Evolutionary conservation across 345 rosid genomes (phyloP).

Genomic region (Lumnitzera racemosa): DNA sequence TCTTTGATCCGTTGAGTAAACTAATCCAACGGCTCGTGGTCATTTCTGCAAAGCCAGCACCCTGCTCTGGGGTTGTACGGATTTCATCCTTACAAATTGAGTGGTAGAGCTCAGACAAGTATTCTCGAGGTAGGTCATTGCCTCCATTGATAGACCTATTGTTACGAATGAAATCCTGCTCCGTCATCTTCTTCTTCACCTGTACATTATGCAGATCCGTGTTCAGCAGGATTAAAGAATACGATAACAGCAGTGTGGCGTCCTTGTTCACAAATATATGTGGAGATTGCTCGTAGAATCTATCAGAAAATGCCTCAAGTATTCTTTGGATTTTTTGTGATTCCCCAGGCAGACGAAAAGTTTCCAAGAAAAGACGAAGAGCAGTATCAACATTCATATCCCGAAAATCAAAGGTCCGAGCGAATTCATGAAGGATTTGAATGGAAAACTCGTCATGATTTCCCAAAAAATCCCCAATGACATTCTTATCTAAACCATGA

Average conservation of each 20-base stretch:
- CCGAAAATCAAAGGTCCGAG: conserved; percentile 95
- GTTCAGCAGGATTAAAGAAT: conserved; percentile 94
- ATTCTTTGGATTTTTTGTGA: conserved; percentile 97
- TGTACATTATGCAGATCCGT: conserved; percentile 97
- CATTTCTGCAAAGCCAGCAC: conserved; percentile 90
- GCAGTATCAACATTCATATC: conserved; percentile 97
- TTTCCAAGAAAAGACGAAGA: conserved; percentile 82
- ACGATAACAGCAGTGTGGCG: conserved; percentile 88
- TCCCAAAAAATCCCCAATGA: conserved; percentile 95
- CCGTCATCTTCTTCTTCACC: conserved; percentile 99
- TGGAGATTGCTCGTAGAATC: conserved; percentile 93
- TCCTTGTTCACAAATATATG: conserved; percentile 89
- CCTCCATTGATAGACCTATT: conserved; percentile 95
- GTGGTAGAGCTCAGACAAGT: conserved; percentile 73
- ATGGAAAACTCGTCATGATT: conserved; percentile 97
- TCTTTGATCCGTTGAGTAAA: conserved; percentile 88
- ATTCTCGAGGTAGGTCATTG: conserved; percentile 80
- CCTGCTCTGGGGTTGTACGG: conserved; percentile 93
- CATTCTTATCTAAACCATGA: conserved; percentile 95
- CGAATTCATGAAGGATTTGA: conserved; percentile 98
- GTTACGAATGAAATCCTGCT: conserved; percentile 91
- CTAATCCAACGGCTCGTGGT: conserved; percentile 99
- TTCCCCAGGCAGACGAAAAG: conserved; percentile 96
- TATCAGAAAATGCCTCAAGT: conserved; percentile 95
- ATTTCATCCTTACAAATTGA: conserved; percentile 96